Evolutionary conservation across 805 yeast species (phyloP).

Genomic region (Yarrowia sp.): DNA sequence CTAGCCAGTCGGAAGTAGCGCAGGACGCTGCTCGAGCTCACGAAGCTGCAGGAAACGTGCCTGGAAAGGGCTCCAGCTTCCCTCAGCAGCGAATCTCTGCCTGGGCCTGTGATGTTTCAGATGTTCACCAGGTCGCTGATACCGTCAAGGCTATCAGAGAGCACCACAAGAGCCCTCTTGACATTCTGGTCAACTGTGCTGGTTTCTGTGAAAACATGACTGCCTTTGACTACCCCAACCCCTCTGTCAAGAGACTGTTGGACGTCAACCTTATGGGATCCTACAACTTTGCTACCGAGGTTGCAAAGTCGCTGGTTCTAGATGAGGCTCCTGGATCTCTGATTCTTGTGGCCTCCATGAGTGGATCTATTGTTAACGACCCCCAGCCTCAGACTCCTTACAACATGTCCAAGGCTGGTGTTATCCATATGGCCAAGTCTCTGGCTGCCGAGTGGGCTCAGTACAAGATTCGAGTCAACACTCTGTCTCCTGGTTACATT

Average conservation of each 20-base stretch:
- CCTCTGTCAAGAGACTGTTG: conserved; percentile 63
- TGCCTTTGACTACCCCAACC: conserved; percentile 72
- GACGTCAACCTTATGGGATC: conserved; percentile 75
- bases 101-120: conserved; percentile 74
- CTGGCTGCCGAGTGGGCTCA: conserved; percentile 82
- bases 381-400: conserved; percentile 83
- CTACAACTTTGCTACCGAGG: conserved; percentile 67
- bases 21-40: conserved; percentile 19
- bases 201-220: conserved; percentile 81
- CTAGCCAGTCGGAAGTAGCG: neutral
- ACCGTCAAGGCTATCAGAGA: conserved; percentile 53
- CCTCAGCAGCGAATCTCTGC: conserved; percentile 43
- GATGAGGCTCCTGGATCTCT: conserved; percentile 58
- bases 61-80: conserved; percentile 25
- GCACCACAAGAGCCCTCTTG: conserved; percentile 61
- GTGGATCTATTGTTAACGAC: conserved; percentile 78
- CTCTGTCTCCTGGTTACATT: conserved; percentile 78
- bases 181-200: conserved; percentile 72
- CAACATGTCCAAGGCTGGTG: conserved; percentile 86
- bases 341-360: conserved; percentile 83
- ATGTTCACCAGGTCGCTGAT: conserved; percentile 56
- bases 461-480: conserved; percentile 71
- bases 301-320: conserved; percentile 61
- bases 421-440: conserved; percentile 71
- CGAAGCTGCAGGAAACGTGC: neutral